Conservation (phyloP, 192 early-diverging fungal species). For the Entrophospora sp. region DNA sequence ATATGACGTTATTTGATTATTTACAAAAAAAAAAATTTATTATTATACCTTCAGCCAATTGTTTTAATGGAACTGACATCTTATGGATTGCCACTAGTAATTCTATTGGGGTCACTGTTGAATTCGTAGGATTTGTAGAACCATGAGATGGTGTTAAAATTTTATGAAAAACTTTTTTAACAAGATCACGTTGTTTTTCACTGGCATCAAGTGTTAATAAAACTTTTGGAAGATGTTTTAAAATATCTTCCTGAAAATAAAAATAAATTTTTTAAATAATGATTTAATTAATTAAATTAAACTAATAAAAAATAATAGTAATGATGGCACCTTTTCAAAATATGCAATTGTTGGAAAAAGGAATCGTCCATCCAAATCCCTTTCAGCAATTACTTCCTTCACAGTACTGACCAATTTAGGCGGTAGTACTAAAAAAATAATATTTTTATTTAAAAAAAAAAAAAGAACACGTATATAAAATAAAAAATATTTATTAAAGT, state of each 20-base stretch:
- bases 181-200: slow-evolving; percentile 46
- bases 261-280: background rate
- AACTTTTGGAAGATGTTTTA: slow-evolving; percentile 51
- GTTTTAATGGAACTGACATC: slow-evolving; percentile 56
- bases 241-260: slow-evolving; percentile 38
- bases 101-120: slow-evolving; percentile 51
- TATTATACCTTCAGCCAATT: slow-evolving; percentile 56
- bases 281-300: background rate
- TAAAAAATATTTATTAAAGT: background rate
- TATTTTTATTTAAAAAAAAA: background rate
- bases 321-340: slow-evolving; percentile 45
- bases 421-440: slow-evolving; percentile 22
- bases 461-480: background rate
- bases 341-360: slow-evolving; percentile 58
- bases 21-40: background rate
- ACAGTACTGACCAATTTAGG: slow-evolving; percentile 50
- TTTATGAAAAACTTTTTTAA: slow-evolving; percentile 53
- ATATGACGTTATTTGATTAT: background rate
- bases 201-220: slow-evolving; percentile 55
- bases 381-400: slow-evolving; percentile 37
- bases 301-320: background rate
- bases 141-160: slow-evolving; percentile 35
- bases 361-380: slow-evolving; percentile 56
- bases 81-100: slow-evolving; percentile 60
- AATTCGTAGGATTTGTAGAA: background rate